phyloP scores from a whole-genome alignment of 495 filamentous ascomycete species.

The Durotheca rogersii region DNA sequence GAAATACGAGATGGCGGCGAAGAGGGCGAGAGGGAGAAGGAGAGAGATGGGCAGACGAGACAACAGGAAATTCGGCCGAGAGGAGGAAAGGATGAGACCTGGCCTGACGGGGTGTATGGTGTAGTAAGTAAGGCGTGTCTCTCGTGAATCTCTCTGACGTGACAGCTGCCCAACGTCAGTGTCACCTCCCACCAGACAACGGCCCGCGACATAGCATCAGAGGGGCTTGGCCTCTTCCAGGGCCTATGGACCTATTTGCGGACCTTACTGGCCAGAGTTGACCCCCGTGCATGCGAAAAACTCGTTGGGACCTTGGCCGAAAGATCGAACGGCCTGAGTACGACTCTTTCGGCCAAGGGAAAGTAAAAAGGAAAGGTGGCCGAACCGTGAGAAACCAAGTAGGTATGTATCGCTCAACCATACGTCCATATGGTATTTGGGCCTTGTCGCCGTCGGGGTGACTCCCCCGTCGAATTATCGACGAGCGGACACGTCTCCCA shows the following conservation, averaged over 20 bases:
- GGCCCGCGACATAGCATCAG: constrained; percentile 2
- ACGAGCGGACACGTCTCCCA: no score
- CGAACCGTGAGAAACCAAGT: not conserved
- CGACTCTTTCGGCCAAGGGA: no score
- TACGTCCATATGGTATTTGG: constrained; percentile 7
- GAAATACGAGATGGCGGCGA: not conserved
- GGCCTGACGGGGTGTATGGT: no score
- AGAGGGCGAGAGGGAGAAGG: not conserved
- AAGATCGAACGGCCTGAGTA: constrained; percentile 2
- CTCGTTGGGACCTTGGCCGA: not conserved
- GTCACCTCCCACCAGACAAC: not conserved
- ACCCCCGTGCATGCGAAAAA: constrained; percentile 9
- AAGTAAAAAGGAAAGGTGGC: no score
- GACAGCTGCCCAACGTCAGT: constrained; percentile 4
- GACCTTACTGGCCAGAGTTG: constrained; percentile 1
- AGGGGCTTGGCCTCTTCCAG: not conserved
- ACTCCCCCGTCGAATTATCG: no score
- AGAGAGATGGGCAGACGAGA: not conserved
- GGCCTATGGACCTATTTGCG: not conserved
- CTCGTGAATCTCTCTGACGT: not conserved
- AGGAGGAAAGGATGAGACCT: not conserved
- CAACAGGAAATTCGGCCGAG: not conserved
- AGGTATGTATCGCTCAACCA: constrained; percentile 3
- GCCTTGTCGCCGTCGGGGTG: no score
- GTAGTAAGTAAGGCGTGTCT: not conserved